These are phyloP conservation scores for Paraphaeosphaeria sporulosa DNA, from an alignment of 2,329 filamentous ascomycete species.

Conservation along the genomic window DNA sequence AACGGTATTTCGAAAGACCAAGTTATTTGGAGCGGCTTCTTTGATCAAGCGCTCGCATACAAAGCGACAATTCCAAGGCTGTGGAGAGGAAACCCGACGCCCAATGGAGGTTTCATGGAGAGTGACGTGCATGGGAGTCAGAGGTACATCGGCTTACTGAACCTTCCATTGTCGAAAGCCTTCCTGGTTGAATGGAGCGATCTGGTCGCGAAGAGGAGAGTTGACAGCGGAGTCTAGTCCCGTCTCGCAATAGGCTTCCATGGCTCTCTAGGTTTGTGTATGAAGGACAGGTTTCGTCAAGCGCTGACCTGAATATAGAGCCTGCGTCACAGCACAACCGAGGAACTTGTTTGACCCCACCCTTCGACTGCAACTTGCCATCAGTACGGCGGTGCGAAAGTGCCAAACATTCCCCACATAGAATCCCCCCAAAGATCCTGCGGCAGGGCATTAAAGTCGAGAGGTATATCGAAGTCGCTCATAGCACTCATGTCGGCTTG, in stretches of 20 bases:
- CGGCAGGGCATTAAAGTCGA: slow-evolving; percentile 28
- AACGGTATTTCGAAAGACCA: slow-evolving; percentile 23
- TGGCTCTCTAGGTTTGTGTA: not conserved
- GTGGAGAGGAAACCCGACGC: slow-evolving; percentile 19
- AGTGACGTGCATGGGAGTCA: slow-evolving; percentile 31
- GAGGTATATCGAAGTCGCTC: slow-evolving; percentile 16
- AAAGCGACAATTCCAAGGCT: slow-evolving; percentile 33
- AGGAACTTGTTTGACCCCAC: not conserved
- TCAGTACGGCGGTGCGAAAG: slow-evolving; percentile 15
- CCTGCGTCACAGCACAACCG: not conserved
- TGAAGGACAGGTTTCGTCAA: not conserved
- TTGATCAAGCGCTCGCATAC: slow-evolving; percentile 33
- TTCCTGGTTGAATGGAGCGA: slow-evolving; percentile 18
- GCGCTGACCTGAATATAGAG: not conserved
- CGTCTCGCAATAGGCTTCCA: not conserved
- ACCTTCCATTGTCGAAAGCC: slow-evolving; percentile 21
- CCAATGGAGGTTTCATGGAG: slow-evolving; percentile 32
- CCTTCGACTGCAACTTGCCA: not conserved
- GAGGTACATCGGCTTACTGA: slow-evolving; percentile 26
- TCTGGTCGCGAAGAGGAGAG: not conserved
- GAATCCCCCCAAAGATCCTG: slow-evolving; percentile 33
- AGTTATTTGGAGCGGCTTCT: slow-evolving; percentile 32
- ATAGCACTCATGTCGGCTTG: slow-evolving; percentile 12
- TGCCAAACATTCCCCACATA: slow-evolving; percentile 33
- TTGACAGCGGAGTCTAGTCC: not conserved